phyloP scores from a whole-genome alignment of 2,329 filamentous ascomycete genomes.

The Pseudogymnoascus sp. region DNA sequence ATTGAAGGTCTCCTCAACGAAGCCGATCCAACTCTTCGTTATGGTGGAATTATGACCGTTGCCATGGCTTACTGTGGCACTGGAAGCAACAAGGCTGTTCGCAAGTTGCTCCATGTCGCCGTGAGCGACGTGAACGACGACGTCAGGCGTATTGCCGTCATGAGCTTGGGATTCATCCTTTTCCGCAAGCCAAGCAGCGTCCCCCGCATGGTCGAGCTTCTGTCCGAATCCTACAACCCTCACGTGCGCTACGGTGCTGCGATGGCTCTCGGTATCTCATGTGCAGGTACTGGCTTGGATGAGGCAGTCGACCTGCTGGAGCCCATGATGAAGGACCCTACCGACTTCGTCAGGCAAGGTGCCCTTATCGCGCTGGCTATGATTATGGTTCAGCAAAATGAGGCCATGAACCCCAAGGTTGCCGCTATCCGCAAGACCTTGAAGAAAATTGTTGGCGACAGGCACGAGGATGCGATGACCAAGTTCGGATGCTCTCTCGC shows the following conservation, averaged over 20 bases:
- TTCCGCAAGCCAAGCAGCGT: conserved; percentile 97
- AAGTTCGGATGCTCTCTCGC: conserved; percentile 95
- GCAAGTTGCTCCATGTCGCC: conserved; percentile 87
- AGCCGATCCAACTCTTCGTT: conserved; percentile 84
- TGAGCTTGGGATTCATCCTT: conserved; percentile 95
- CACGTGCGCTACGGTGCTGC: conserved; percentile 96
- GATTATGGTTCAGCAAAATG: conserved; percentile 99
- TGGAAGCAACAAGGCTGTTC: conserved; percentile 96
- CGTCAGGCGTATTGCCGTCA: conserved; percentile 88
- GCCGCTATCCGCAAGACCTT: conserved; percentile 83
- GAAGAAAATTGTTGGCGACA: conserved; percentile 86
- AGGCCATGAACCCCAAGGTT: conserved; percentile 97
- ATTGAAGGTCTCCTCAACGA: conserved; percentile 91
- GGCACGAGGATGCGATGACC: conserved; percentile 98
- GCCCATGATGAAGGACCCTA: conserved; percentile 99
- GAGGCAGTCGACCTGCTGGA: conserved; percentile 95
- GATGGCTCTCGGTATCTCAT: conserved; percentile 97
- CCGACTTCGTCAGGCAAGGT: conserved; percentile 95
- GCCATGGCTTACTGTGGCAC: conserved; percentile 95
- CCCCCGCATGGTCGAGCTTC: conserved; percentile 94
- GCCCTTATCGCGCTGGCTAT: conserved; percentile 89
- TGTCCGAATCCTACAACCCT: conserved; percentile 97
- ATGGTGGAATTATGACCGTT: conserved; percentile 98
- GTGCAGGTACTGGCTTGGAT: conserved; percentile 88
- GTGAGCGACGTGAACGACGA: conserved; percentile 98